Percentiles rank a stretch among this genome's conserved stretches.
These are phyloP conservation scores for Hemerocallis citrina DNA, from an alignment of 106 monocot species.

Conservation along the genomic window DNA sequence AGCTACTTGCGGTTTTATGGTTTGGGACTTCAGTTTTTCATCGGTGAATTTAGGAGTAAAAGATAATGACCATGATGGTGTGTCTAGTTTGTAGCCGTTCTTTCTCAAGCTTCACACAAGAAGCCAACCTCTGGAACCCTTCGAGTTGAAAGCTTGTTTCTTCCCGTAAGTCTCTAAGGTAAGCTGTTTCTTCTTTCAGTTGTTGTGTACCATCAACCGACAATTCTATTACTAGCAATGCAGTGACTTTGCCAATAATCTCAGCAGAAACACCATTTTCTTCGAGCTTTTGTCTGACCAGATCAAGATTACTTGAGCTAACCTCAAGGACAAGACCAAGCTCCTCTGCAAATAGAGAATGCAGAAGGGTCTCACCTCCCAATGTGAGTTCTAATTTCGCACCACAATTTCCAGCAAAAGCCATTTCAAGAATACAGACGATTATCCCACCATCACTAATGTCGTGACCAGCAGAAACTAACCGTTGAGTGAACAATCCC, in stretches of 20 bases:
- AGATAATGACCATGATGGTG: slow-evolving; percentile 56
- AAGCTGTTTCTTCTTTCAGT: slow-evolving; percentile 51
- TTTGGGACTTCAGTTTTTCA: slow-evolving; percentile 23
- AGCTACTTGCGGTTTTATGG: slow-evolving; percentile 63
- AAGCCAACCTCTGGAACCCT: slow-evolving; percentile 52
- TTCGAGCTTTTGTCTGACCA: slow-evolving; percentile 40
- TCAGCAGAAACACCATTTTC: slow-evolving; percentile 30
- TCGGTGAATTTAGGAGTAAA: slow-evolving; percentile 60
- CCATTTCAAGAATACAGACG: slow-evolving; percentile 72
- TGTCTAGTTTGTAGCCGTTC: slow-evolving; percentile 49
- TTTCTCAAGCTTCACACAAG: slow-evolving; percentile 71
- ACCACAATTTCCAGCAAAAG: slow-evolving; percentile 91
- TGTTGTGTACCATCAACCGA: slow-evolving; percentile 45
- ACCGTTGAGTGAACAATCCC: slow-evolving; percentile 35
- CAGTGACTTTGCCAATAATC: slow-evolving; percentile 53
- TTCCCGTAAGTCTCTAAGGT: slow-evolving; percentile 78
- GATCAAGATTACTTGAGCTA: slow-evolving; percentile 20
- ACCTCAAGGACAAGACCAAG: slow-evolving; percentile 77
- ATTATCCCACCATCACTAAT: slow-evolving; percentile 82
- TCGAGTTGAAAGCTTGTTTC: slow-evolving; percentile 87
- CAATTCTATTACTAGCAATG: slow-evolving; percentile 37
- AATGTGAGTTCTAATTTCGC: slow-evolving; percentile 40
- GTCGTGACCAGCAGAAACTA: slow-evolving; percentile 85
- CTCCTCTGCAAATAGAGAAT: slow-evolving; percentile 74
- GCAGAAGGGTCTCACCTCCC: slow-evolving; percentile 21